These are phyloP conservation scores for Leishmania braziliensis DNA, from an alignment of 208 protist genomes.

Conservation along the genomic window DNA sequence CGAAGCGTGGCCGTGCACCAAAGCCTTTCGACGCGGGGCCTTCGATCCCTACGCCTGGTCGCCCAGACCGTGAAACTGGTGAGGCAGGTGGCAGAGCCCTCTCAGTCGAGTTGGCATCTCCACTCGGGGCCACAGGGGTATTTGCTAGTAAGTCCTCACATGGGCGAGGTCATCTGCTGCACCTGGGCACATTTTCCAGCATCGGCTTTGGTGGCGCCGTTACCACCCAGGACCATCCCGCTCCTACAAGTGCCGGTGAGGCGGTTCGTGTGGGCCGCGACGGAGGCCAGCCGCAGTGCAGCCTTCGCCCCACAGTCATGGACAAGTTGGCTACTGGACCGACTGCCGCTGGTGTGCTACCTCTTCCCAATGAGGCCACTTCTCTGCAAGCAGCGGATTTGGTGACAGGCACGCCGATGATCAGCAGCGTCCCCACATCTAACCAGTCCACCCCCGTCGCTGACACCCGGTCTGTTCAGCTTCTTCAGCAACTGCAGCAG, in stretches of 20 bases:
- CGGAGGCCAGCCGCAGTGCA: neutral
- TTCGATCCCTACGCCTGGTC: neutral
- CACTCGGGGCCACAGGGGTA: neutral
- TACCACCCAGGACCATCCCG: neutral
- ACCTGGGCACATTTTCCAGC: neutral
- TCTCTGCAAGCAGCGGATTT: neutral
- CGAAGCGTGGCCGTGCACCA: neutral
- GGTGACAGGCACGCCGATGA: neutral
- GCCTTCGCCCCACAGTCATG: neutral
- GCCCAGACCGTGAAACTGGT: neutral
- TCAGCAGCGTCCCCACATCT: neutral
- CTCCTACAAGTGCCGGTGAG: neutral
- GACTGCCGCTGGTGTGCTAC: neutral
- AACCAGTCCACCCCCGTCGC: neutral
- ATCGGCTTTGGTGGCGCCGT: neutral
- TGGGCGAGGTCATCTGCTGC: neutral
- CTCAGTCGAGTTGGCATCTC: neutral
- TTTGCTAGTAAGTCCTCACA: neutral
- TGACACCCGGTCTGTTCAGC: slow-evolving; percentile 10
- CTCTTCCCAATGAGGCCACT: neutral
- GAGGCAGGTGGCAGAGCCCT: neutral
- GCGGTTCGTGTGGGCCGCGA: neutral
- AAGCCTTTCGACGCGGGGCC: neutral
- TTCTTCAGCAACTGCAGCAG: slow-evolving; percentile 29
- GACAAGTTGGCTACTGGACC: neutral